Evolutionary conservation across 345 rosid genomes (phyloP).

Genomic region (Lumnitzera littorea): DNA sequence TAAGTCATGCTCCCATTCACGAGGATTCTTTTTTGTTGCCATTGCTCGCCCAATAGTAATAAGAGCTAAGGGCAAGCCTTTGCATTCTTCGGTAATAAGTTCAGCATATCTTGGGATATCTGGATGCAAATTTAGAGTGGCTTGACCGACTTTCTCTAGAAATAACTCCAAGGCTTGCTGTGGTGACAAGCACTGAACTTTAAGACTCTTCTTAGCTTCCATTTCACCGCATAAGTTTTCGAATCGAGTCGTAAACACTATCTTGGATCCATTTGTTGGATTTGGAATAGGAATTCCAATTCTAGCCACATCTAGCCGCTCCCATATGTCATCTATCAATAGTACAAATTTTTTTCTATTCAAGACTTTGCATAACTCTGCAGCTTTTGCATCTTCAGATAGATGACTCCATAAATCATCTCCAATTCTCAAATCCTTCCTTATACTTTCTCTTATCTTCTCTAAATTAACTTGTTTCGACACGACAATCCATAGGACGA

Average conservation of each 20-base stretch:
- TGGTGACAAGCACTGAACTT: conserved; percentile 5
- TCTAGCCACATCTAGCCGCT: not conserved
- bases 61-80: conserved; percentile 15
- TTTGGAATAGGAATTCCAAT: conserved; percentile 15
- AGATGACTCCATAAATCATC: not conserved
- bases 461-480: conserved; percentile 1
- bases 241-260: conserved; percentile 18
- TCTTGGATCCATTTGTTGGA: not conserved
- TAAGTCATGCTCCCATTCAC: conserved; percentile 10
- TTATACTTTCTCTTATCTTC: conserved; percentile 1
- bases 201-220: conserved; percentile 12
- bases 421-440: not conserved
- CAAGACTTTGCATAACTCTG: not conserved
- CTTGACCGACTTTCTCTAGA: conserved; percentile 8
- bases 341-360: conserved; percentile 12
- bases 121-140: not conserved
- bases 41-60: conserved; percentile 13
- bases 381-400: not conserved
- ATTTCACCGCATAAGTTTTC: conserved; percentile 18
- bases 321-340: conserved; percentile 15
- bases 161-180: conserved; percentile 15
- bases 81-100: conserved; percentile 1
- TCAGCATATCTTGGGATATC: conserved; percentile 1
- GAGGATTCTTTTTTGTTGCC: conserved; percentile 2
- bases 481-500: conserved; percentile 10